Evolutionary conservation across 768 basidiomycete genomes (phyloP), one percentile per base, ranked within the genome.

Genomic region (Amanita fuliginea): DNA sequence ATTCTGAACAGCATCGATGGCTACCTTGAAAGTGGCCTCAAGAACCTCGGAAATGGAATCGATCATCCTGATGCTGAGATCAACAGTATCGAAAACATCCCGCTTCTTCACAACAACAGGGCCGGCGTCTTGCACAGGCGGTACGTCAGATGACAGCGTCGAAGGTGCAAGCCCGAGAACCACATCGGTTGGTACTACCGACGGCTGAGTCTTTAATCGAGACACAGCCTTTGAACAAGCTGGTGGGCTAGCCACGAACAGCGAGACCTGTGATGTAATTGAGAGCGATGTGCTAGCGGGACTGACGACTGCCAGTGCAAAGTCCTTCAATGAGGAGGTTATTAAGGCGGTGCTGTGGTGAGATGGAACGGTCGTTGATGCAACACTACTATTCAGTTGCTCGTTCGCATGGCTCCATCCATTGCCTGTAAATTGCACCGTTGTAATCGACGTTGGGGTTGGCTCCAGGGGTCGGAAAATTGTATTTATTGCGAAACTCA

Each of bases 401-500:
- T 30, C 24, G 21, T 9, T 50, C 9, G 34, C 24, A 11, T 19
- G 18, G 9, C n/a, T 21, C 49, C 49, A 50, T 22, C 22, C 19
- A n/a, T 8, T 19, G 30, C 30, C 37, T 2, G 34, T 10, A 14
- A 34, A 9, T 32, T 40, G 43, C 35, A 21, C 16, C 18, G 6
- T 40, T 3, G 14, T 45, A 16, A 46, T 18, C 14, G 51, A 33
- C 14, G 42, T 39, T 53, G 66, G 42, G 57, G 67, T 67, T 26
- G 67, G 66, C 10, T 57, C 59, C 34, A 70, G 56, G 3, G 67
- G 55, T 16, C 67, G 70, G 61, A 78, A 70, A 5, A 69, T 59
- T 7, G 73, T 71, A 53, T 77, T 79, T 59, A 77, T 69, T 9
- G 80, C 67, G 37, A 76, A 77, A 30, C 63, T 81, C 70, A 85